phyloP scores from a whole-genome alignment of 1,284 basidiomycete species.

The Sutorius eximius region DNA sequence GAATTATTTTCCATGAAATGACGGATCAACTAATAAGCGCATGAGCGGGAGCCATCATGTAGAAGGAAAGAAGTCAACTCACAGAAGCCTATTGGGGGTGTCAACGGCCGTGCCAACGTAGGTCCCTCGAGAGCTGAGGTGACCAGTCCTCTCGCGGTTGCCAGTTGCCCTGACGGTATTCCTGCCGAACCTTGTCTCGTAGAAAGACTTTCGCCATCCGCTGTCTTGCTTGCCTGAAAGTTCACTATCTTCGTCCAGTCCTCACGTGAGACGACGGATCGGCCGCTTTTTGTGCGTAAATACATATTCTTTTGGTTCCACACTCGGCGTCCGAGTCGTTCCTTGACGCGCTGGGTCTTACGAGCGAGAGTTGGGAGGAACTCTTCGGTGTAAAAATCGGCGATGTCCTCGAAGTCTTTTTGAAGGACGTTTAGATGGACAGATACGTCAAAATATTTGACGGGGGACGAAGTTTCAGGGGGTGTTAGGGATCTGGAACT shows the following conservation, averaged over 20 bases:
- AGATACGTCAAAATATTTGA: slow-evolving; percentile 51
- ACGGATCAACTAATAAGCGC: slow-evolving; percentile 26
- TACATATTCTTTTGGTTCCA: slow-evolving; percentile 62
- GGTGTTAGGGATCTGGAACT: slow-evolving; percentile 12
- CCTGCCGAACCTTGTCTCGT: background rate
- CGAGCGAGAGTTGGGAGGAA: slow-evolving; percentile 49
- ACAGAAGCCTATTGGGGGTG: slow-evolving; percentile 26
- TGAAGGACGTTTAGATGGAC: slow-evolving; percentile 56
- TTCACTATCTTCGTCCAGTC: slow-evolving; percentile 42
- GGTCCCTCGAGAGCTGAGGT: slow-evolving; percentile 1
- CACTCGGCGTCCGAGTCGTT: slow-evolving; percentile 67
- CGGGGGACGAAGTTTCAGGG: slow-evolving; percentile 11
- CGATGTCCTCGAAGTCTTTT: slow-evolving; percentile 52
- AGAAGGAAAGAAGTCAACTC: slow-evolving; percentile 10
- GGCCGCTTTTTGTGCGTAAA: slow-evolving; percentile 36
- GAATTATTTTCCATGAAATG: slow-evolving; percentile 21
- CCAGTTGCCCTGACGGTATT: background rate
- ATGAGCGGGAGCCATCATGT: background rate
- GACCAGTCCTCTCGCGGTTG: slow-evolving; percentile 3
- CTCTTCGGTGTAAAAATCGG: slow-evolving; percentile 40
- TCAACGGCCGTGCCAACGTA: background rate
- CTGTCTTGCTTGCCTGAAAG: slow-evolving; percentile 18
- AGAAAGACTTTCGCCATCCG: background rate
- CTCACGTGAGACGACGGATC: slow-evolving; percentile 34
- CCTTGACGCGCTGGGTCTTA: slow-evolving; percentile 60